phyloP scores from a whole-genome alignment of 129 eudicot species.

The Logfia minima region DNA sequence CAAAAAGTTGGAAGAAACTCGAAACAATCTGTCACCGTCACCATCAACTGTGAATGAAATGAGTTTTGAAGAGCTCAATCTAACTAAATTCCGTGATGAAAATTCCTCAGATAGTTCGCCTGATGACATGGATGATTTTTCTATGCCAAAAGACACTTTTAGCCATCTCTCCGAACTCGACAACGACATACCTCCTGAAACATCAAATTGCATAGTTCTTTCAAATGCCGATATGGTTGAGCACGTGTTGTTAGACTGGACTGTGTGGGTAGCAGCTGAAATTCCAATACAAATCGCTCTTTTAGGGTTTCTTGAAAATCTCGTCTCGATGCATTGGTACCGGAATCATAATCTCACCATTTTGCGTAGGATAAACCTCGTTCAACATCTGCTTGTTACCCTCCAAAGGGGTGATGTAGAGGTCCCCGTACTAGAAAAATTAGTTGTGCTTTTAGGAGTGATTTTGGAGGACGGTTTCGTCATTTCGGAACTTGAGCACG shows the following conservation, averaged over 20 bases:
- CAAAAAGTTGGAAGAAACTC: slow-evolving; percentile 47
- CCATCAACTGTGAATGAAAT: slow-evolving; percentile 51
- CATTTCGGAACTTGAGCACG: slow-evolving; percentile 84
- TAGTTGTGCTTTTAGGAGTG: slow-evolving; percentile 88
- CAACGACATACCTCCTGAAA: slow-evolving; percentile 63
- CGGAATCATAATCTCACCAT: slow-evolving; percentile 92
- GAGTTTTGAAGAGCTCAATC: slow-evolving; percentile 68
- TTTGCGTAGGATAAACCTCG: slow-evolving; percentile 87
- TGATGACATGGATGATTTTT: slow-evolving; percentile 88
- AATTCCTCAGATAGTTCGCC: slow-evolving; percentile 76
- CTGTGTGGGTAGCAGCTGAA: slow-evolving; percentile 93
- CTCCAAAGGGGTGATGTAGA: slow-evolving; percentile 98
- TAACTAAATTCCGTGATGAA: slow-evolving; percentile 76
- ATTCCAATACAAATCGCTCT: slow-evolving; percentile 83
- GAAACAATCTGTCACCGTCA: slow-evolving; percentile 49
- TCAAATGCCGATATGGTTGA: slow-evolving; percentile 99
- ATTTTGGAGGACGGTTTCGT: slow-evolving; percentile 93
- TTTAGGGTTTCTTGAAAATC: slow-evolving; percentile 88
- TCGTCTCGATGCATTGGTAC: slow-evolving; percentile 99
- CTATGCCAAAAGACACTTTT: slow-evolving; percentile 77
- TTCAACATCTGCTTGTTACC: slow-evolving; percentile 88
- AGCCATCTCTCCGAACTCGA: slow-evolving; percentile 92
- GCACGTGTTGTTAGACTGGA: slow-evolving; percentile 96
- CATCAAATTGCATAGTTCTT: slow-evolving; percentile 91
- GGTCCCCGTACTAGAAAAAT: slow-evolving; percentile 86